A percentile compares a stretch with the other conserved stretches of the same genome.
Conservation (phyloP, 108 stramenopile genomes). For the Nannochloropsis granulata region DNA sequence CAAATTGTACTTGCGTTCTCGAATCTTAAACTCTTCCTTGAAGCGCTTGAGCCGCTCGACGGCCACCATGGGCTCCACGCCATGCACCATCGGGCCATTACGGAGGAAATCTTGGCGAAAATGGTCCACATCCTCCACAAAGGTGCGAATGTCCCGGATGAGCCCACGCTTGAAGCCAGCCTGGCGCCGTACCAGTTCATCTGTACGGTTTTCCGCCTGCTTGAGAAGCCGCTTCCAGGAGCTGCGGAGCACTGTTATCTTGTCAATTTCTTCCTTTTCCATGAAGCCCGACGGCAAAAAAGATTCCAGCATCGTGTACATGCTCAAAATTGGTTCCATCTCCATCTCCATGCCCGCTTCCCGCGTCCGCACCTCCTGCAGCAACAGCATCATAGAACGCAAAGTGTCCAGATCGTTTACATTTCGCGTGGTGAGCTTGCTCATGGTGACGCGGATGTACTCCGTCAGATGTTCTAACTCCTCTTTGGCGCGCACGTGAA, state of each 20-base stretch:
- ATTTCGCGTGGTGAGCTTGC: constrained; percentile 25
- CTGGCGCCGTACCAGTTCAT: constrained; percentile 37
- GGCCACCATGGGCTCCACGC: constrained; percentile 64
- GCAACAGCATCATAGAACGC: constrained; percentile 59
- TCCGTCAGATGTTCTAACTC: constrained; percentile 57
- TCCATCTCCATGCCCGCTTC: constrained; percentile 46
- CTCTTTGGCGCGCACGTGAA: constrained; percentile 37
- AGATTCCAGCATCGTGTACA: constrained; percentile 74
- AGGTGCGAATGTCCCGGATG: constrained; percentile 52
- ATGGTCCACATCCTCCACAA: constrained; percentile 51
- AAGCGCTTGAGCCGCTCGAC: constrained; percentile 65
- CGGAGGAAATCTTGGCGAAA: constrained; percentile 55
- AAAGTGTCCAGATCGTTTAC: constrained; percentile 59
- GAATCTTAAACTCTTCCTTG: constrained; percentile 63
- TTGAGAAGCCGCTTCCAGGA: constrained; percentile 67
- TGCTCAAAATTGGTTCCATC: constrained; percentile 66
- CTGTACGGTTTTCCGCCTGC: constrained; percentile 44
- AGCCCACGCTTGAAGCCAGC: constrained; percentile 53
- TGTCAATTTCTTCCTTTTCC: constrained; percentile 77
- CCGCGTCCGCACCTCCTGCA: constrained; percentile 39
- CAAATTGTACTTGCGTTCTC: constrained; percentile 64
- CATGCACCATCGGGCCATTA: constrained; percentile 61
- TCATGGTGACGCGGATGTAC: constrained; percentile 49
- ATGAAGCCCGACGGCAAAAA: constrained; percentile 63
- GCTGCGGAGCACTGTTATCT: constrained; percentile 64